These are phyloP conservation scores for Salix brachista DNA, from an alignment of 345 rosid genomes.

Conservation along the genomic window DNA sequence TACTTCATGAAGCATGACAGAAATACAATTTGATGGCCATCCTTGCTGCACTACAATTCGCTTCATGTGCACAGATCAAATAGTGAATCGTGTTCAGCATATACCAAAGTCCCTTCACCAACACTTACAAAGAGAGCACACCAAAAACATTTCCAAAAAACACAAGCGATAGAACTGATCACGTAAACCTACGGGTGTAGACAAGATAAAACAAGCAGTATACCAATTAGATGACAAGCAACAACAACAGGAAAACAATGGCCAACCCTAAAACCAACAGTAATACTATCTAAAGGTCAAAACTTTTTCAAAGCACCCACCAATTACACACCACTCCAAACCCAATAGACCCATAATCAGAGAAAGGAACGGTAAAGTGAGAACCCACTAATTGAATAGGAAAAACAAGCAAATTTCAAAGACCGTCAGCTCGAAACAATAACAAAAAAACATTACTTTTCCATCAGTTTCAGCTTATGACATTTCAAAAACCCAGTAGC, in stretches of 20 bases:
- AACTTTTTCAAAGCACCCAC: background rate
- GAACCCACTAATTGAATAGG: background rate
- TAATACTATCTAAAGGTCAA: background rate
- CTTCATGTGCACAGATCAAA: background rate
- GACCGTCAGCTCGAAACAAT: background rate
- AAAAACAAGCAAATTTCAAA: background rate
- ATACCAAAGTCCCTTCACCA: background rate
- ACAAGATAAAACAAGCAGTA: background rate
- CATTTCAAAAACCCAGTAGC: constrained; percentile 1
- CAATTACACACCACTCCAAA: constrained; percentile 11
- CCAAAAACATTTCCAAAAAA: background rate
- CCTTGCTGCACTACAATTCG: background rate
- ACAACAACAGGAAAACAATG: background rate
- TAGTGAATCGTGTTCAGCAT: background rate
- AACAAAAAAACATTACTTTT: background rate
- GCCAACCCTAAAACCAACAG: background rate
- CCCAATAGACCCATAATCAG: constrained; percentile 1
- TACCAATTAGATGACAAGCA: background rate
- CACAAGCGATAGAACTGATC: background rate
- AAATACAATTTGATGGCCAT: background rate
- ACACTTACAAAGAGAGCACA: background rate
- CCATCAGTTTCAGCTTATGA: background rate
- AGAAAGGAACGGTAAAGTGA: constrained; percentile 3
- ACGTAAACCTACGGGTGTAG: background rate
- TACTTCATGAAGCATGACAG: background rate